Conservation (phyloP, 345 rosid genomes). For the Eucalyptus pauciflora region DNA sequence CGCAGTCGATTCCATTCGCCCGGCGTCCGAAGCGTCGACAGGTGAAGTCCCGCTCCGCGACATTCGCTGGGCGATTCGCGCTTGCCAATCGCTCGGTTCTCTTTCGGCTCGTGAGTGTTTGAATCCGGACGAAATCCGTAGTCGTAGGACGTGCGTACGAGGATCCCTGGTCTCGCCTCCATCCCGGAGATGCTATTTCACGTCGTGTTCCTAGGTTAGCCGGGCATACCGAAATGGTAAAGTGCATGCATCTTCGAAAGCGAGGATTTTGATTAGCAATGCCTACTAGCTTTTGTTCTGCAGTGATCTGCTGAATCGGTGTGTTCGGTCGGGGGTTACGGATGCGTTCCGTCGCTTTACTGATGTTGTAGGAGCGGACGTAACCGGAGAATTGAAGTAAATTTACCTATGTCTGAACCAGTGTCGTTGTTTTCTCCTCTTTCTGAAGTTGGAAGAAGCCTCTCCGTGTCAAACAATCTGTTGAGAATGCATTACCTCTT, state of each 20-base stretch:
- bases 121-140: neutral
- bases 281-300: neutral
- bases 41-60: neutral
- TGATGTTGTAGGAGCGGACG: neutral
- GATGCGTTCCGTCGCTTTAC: neutral
- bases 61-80: neutral
- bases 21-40: neutral
- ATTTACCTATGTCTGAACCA: neutral
- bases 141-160: neutral
- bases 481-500: neutral
- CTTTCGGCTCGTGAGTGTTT: neutral
- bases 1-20: neutral
- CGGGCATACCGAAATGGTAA: neutral
- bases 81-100: neutral
- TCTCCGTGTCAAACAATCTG: neutral
- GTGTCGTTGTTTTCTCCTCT: neutral
- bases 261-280: neutral
- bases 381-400: neutral
- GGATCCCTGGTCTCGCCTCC: neutral
- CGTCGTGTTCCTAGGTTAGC: neutral
- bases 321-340: neutral
- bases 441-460: neutral
- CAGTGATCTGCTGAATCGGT: neutral
- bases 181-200: neutral
- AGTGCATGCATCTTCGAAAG: neutral